A percentile compares a stretch with the other conserved stretches of the same genome.
Conservation (phyloP, 2,329 filamentous ascomycete species). For the Colletotrichum noveboracense region DNA sequence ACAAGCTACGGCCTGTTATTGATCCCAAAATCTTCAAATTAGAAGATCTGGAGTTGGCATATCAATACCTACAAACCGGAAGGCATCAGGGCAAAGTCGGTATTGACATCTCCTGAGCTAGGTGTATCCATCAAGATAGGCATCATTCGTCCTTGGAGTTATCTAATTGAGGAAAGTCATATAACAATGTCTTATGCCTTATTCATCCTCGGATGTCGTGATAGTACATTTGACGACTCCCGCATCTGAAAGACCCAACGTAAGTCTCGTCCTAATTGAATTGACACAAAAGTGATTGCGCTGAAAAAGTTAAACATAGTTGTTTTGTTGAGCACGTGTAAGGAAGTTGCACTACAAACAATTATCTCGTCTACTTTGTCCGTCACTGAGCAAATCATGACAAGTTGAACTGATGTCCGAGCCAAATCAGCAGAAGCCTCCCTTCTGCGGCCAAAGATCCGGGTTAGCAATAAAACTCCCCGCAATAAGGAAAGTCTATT, state of each 20-base stretch:
- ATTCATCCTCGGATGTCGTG: neutral
- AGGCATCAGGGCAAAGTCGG: conserved; percentile 45
- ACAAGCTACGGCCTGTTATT: conserved; percentile 43
- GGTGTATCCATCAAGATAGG: neutral
- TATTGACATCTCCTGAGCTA: conserved; percentile 44
- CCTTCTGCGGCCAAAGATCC: neutral
- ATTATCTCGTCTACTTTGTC: neutral
- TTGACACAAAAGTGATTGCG: neutral
- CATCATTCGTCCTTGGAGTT: neutral
- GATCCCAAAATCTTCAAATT: conserved; percentile 50
- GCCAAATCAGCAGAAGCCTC: neutral
- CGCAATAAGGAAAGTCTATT: neutral
- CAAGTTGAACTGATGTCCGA: neutral
- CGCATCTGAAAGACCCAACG: neutral
- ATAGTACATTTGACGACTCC: neutral
- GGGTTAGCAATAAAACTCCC: neutral
- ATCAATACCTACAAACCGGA: conserved; percentile 37
- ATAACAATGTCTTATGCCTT: neutral
- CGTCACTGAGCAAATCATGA: neutral
- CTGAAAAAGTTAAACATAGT: neutral
- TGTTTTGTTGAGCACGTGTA: neutral
- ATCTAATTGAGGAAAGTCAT: neutral
- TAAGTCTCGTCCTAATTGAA: neutral
- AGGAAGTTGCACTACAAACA: neutral
- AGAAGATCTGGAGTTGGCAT: conserved; percentile 49